phyloP scores from a whole-genome alignment of 768 basidiomycete species.

The Galerina marginata region DNA sequence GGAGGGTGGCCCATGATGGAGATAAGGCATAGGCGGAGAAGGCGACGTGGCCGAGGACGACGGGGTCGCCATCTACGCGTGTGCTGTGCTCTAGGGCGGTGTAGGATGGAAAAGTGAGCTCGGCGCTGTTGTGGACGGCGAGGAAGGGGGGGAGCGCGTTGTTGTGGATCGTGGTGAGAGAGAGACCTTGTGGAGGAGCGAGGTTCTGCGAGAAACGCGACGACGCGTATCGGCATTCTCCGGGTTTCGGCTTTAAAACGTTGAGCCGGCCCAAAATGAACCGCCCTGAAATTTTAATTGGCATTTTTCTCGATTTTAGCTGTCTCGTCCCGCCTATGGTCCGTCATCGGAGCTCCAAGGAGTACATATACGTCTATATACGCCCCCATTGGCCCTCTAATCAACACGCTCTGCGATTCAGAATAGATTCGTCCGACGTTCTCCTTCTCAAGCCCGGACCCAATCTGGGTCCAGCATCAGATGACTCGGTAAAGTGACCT shows the following conservation, averaged over 20 bases:
- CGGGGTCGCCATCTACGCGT: constrained; percentile 75
- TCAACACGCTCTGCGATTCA: constrained; percentile 8
- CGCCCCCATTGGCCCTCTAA: constrained; percentile 11
- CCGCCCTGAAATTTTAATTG: constrained; percentile 12
- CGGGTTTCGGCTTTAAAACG: constrained; percentile 47
- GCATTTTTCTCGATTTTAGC: constrained; percentile 10
- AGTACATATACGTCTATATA: constrained; percentile 11
- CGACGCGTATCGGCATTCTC: constrained; percentile 59
- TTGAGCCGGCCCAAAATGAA: constrained; percentile 32
- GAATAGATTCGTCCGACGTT: constrained; percentile 17
- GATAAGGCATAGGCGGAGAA: constrained; percentile 74
- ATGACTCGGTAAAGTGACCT: constrained; percentile 39
- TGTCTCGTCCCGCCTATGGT: neutral
- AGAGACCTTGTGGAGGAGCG: constrained; percentile 33
- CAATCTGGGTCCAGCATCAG: constrained; percentile 30
- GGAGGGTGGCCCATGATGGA: constrained; percentile 49
- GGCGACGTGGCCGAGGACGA: constrained; percentile 84
- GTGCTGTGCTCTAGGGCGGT: constrained; percentile 37
- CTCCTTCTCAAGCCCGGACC: constrained; percentile 12
- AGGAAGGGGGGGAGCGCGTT: constrained; percentile 32
- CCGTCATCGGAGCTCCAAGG: neutral
- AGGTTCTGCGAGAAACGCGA: constrained; percentile 49
- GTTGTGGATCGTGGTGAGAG: constrained; percentile 36
- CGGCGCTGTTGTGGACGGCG: constrained; percentile 42
- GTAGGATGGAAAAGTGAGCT: constrained; percentile 38